Evolutionary conservation across 176 grass and related monocot species (phyloP).

Genomic region (Triticum urartu): DNA sequence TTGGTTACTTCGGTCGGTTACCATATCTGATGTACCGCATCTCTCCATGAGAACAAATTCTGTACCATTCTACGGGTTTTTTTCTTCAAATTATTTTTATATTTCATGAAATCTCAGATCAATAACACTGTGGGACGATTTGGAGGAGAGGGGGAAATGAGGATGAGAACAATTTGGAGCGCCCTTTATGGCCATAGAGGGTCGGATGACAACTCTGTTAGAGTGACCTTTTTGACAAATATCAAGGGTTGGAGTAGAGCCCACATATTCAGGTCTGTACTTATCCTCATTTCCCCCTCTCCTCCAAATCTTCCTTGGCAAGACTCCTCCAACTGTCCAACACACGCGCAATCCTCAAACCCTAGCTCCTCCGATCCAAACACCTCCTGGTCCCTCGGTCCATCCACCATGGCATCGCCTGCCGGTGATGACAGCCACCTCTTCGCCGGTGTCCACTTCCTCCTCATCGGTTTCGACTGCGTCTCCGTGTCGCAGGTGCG

Average conservation of each 20-base stretch:
- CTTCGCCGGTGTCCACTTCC: slow-evolving; percentile 70
- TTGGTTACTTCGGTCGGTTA: not conserved
- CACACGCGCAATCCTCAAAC: not conserved
- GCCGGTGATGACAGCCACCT: slow-evolving; percentile 34
- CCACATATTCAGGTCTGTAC: no score
- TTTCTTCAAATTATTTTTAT: no score
- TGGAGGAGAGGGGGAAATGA: no score
- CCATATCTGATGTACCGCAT: not conserved
- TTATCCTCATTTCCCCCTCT: slow-evolving; percentile 29
- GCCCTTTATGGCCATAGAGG: no score
- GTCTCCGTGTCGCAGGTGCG: slow-evolving; percentile 63
- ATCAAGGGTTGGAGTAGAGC: no score
- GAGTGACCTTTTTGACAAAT: no score
- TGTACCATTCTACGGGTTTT: not conserved
- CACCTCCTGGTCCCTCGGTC: not conserved
- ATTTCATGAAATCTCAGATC: no score
- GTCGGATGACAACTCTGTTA: no score
- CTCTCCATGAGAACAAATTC: not conserved
- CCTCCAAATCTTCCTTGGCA: slow-evolving; percentile 12
- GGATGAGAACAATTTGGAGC: no score
- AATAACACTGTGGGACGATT: no score
- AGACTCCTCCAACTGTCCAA: not conserved
- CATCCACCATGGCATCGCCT: slow-evolving; percentile 42
- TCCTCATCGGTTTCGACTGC: slow-evolving; percentile 68
- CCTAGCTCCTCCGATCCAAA: not conserved